Evolutionary conservation across 2,329 filamentous ascomycete genomes (phyloP).

Genomic region (Metarhizium anisopliae): DNA sequence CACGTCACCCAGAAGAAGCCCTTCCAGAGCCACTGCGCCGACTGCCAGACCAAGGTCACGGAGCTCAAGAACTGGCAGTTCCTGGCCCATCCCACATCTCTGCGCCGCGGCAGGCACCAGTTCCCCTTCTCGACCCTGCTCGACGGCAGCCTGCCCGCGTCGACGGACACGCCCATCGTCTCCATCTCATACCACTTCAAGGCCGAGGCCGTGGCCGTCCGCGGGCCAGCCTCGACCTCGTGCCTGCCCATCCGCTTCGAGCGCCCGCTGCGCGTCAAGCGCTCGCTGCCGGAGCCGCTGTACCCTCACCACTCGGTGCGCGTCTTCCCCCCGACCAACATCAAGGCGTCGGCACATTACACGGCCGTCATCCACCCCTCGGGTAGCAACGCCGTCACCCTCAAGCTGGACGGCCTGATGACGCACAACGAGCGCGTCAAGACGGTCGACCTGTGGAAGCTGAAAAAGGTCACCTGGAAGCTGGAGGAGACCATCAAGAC

Average conservation of each 20-base stretch:
- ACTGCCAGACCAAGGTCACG: conserved; percentile 63
- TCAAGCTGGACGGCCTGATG: conserved; percentile 80
- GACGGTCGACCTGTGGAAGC: conserved; percentile 71
- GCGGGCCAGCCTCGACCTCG: conserved; percentile 35
- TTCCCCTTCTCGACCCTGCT: conserved; percentile 88
- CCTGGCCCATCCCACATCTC: conserved; percentile 44
- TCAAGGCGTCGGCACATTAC: conserved; percentile 77
- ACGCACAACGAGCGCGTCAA: conserved; percentile 58
- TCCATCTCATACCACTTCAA: conserved; percentile 71
- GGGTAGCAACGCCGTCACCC: conserved; percentile 67
- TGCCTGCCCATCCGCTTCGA: conserved; percentile 47
- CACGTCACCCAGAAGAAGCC: conserved; percentile 73
- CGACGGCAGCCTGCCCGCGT: conserved; percentile 76
- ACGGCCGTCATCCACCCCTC: conserved; percentile 80
- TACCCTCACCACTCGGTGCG: conserved; percentile 82
- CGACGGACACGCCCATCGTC: conserved; percentile 64
- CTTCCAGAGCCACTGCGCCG: conserved; percentile 66
- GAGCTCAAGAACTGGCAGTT: conserved; percentile 76
- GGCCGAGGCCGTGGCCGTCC: conserved; percentile 53
- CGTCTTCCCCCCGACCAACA: conserved; percentile 92
- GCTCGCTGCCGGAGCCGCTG: conserved; percentile 65
- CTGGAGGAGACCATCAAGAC: conserved; percentile 81
- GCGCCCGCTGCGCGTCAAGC: conserved; percentile 63
- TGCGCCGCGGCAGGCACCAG: conserved; percentile 53
- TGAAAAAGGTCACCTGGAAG: conserved; percentile 87